Evolutionary conservation across 192 early-diverging fungal species (phyloP), one percentile per base, ranked within the genome.

Genomic region (Anaeromyces robustus): DNA sequence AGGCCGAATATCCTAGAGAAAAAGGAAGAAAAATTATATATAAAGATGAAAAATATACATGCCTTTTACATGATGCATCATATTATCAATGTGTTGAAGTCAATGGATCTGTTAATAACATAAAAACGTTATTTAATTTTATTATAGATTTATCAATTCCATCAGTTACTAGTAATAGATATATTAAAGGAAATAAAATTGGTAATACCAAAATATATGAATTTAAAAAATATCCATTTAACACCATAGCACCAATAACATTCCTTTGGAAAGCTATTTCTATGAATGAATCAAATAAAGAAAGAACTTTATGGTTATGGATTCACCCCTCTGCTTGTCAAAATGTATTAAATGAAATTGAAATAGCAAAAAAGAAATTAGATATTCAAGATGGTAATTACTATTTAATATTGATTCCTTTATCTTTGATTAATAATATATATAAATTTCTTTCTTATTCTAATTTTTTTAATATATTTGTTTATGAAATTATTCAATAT

Each of bases 1-100:
- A 92, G 93, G 92, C 95, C 19, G 88, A 92, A 32, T 89, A 93
- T 79, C 94, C 95, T 26, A 96, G 94, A 84, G 95, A 95, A 78
- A 95, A 97, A 84, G 92, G 92, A 81, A 89, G 90, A 29, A 88
- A 92, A 30, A 90, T 94, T 3, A 87, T 88, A 12, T 95, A 93
- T 84, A 86, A 94, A 26, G 93, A 95, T 0, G 91, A 90, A 37
- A 92, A 90, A 77, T 88, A 94, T 59, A 85, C 92, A 52, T 92
- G 90, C n/a, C 89, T 94, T 39, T 80, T 94, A 1, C 93, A 95
- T 80, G 98, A 99, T 82, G 90, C 90, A 2, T 97, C 96, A 30
- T 99, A 95, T 86, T 86, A 86, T 79, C 84, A 85, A 9, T 93
- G 90, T 39, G 77, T 97, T 26, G 90, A 96, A 85, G 30, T 98